Evolutionary conservation across 306 rosid genomes (phyloP).

Genomic region (Fragaria vesca): DNA sequence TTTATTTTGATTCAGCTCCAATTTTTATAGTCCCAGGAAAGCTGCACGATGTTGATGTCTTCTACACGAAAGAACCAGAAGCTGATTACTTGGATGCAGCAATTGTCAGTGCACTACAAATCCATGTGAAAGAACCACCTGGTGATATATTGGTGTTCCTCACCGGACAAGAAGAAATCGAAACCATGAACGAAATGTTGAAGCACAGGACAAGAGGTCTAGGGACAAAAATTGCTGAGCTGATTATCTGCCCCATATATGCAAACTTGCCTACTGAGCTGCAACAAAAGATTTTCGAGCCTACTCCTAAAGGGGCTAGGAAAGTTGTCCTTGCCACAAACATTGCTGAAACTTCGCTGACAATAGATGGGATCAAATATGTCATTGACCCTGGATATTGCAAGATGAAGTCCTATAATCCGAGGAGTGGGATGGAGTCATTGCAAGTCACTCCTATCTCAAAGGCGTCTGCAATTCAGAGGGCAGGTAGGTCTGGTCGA

Average conservation of each 20-base stretch:
- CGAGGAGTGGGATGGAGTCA: constrained; percentile 95
- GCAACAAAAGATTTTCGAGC: constrained; percentile 88
- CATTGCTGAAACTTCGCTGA: constrained; percentile 92
- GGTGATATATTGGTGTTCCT: constrained; percentile 87
- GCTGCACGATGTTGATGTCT: constrained; percentile 73
- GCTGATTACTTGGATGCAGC: constrained; percentile 96
- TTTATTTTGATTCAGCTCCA: constrained; percentile 87
- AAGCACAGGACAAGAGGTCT: constrained; percentile 75
- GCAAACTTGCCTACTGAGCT: constrained; percentile 86
- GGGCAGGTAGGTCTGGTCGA: constrained; percentile 91
- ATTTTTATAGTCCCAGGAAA: constrained; percentile 86
- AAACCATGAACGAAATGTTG: constrained; percentile 82
- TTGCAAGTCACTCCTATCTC: constrained; percentile 78
- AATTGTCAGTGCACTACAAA: constrained; percentile 76
- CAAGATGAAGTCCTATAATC: constrained; percentile 68
- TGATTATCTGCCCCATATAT: constrained; percentile 87
- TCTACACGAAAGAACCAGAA: constrained; percentile 83
- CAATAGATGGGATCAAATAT: constrained; percentile 90
- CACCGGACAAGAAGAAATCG: constrained; percentile 96
- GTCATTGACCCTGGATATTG: constrained; percentile 89
- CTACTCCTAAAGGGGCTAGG: constrained; percentile 88
- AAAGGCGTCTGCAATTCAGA: constrained; percentile 84
- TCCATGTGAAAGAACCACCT: constrained; percentile 84
- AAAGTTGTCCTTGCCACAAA: constrained; percentile 94
- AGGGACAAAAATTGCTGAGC: constrained; percentile 83